Evolutionary conservation across 345 rosid genomes (phyloP).

Genomic region (Toxicodendron radicans): DNA sequence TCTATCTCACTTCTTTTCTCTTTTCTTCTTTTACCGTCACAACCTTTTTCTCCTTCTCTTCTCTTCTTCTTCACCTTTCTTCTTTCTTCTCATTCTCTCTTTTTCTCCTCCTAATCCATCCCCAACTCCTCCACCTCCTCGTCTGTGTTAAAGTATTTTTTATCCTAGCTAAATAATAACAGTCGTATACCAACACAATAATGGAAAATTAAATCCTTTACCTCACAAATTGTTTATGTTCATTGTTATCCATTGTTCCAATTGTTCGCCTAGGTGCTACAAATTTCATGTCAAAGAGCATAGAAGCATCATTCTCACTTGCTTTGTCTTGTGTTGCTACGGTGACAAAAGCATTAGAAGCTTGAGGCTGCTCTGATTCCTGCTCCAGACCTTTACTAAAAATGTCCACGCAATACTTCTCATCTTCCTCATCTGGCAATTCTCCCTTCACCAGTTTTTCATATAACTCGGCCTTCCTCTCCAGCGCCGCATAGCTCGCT

Average conservation of each 20-base stretch:
- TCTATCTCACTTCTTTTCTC: too few relatives aligned
- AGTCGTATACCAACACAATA: too few relatives aligned
- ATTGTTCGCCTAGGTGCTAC: slow-evolving; percentile 61
- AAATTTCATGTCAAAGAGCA: slow-evolving; percentile 43
- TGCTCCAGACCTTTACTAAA: slow-evolving; percentile 64
- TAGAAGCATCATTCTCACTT: slow-evolving; percentile 37
- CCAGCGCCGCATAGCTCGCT: slow-evolving; percentile 80
- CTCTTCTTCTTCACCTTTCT: too few relatives aligned
- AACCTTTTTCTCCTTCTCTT: too few relatives aligned
- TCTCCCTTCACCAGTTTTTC: slow-evolving; percentile 82
- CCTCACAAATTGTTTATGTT: slow-evolving; percentile 89
- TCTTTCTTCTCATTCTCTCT: too few relatives aligned
- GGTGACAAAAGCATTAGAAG: slow-evolving; percentile 20
- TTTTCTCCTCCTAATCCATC: too few relatives aligned
- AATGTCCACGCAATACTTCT: slow-evolving; percentile 93
- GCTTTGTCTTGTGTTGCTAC: slow-evolving; percentile 37
- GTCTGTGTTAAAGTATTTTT: too few relatives aligned
- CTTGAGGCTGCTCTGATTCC: slow-evolving; percentile 32
- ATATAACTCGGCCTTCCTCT: slow-evolving; percentile 81
- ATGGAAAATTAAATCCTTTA: slow-evolving; percentile 16
- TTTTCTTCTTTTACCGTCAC: too few relatives aligned
- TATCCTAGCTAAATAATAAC: too few relatives aligned
- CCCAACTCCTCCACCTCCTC: too few relatives aligned
- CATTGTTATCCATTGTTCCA: slow-evolving; percentile 55
- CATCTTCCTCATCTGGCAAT: slow-evolving; percentile 84